Evolutionary conservation across 2,329 filamentous ascomycete genomes (phyloP), one percentile per base, ranked within the genome.

Genomic region (Cercospora zeina): DNA sequence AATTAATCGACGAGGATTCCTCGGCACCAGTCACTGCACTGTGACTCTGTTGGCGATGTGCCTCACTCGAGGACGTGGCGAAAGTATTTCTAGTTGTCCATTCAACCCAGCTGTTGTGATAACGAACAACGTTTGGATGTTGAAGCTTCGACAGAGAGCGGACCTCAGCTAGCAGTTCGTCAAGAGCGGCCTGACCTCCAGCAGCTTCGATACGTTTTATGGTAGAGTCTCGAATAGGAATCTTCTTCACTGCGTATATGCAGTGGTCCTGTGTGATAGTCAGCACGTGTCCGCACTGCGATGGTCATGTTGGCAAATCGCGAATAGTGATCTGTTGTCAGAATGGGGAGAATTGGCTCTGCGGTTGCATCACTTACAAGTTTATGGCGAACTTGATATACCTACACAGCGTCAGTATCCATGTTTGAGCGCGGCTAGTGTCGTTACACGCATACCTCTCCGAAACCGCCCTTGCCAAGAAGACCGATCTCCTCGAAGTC

Each of bases 201-300:
- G 80, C 75, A 51, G 81, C 77, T n/a, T n/a, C n/a, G n/a, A 86
- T 78, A 65, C 78, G 79, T 36, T 58, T 55, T 27, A 69, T 50
- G 21, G 59, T 77, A 49, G 78, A 76, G 39, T 80, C 75, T 54
- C 81, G 83, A 6, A 89, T 76, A 0, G 82, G 79, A 7, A 89
- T 86, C 64, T 87, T 85, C 71, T 89, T 89, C 54, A 89, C 79
- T 0, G 87, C 87, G 68, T 89, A 89, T 37, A 82, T 76, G 49
- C 82, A 80, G 6, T 82, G 81, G 69, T 89, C 87, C 42, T 49
- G 13, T 14, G 5, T 14, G 5, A 7, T 27, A 0, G 7, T 47
- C 42, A 47, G 42, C 42, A 27, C 13, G 24, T 27, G 11, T 47
- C 1, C 9, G 21, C 42, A 21, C 13, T 13, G 24, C 24, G 24